These are phyloP conservation scores for Paspalum notatum DNA, from an alignment of 176 grass and related monocot species.

Conservation along the genomic window DNA sequence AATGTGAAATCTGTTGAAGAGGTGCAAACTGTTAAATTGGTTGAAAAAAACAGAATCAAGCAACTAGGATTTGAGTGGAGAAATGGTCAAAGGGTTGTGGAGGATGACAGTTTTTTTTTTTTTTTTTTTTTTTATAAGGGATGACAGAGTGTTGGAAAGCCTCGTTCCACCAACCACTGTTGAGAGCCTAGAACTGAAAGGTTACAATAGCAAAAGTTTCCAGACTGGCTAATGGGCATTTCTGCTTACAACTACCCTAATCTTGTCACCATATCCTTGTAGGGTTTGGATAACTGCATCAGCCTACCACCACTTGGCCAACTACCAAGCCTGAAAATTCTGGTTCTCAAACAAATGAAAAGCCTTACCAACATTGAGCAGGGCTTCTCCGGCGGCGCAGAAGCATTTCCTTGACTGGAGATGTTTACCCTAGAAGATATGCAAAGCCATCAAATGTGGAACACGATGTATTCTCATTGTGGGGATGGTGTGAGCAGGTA, in stretches of 20 bases:
- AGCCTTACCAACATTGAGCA: neutral
- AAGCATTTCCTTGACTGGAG: neutral
- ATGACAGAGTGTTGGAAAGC: neutral
- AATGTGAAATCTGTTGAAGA: neutral
- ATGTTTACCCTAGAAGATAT: accelerated
- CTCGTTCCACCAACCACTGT: neutral
- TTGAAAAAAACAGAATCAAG: neutral
- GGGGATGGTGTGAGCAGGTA: neutral
- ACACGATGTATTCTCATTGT: neutral
- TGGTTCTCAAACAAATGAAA: accelerated
- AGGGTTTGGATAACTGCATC: neutral
- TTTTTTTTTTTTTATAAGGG: no score
- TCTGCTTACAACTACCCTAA: neutral
- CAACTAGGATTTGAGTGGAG: neutral
- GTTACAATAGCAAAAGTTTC: neutral
- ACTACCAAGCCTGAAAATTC: accelerated
- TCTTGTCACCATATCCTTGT: neutral
- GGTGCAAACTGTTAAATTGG: neutral
- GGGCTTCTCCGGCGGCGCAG: neutral
- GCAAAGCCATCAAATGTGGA: neutral
- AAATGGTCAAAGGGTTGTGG: neutral
- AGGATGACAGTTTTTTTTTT: neutral
- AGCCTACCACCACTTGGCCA: neutral
- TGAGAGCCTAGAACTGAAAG: accelerated
- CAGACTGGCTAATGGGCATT: neutral